Base-by-base conservation (phyloP, 1,139 yeast genomes). In the Geotrichum restrictum region DNA sequence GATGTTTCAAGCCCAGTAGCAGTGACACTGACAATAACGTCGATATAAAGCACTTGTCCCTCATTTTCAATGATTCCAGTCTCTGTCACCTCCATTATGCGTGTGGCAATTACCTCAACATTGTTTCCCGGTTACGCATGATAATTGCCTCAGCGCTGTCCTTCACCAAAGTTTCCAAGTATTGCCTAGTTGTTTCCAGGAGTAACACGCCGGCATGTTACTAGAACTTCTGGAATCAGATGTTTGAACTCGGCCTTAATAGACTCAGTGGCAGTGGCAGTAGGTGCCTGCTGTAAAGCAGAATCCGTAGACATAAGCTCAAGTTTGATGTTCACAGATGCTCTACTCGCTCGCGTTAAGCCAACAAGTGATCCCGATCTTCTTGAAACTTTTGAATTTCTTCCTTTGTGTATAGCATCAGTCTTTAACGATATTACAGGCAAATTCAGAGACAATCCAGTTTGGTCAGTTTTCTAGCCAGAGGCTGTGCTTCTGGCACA, bases 181-280 rank as follows among this genome's bases (percentile, higher is more conserved):
- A n/a, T n/a, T n/a, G n/a, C n/a, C n/a, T n/a, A 60, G 6, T 59
- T 61, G 5, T 54, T 51, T 29, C 63, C 63, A 14, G 63, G 63
- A 13, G 63, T 60, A 40, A 59, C 52, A 8, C 63, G 54, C 10
- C 63, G 55, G 41, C 63, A 60, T 19, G 60, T 59, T 5, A 58
- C 56, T 18, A 59, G 54, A 37, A 56, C 60, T 13, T 51, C 46
- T 7, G 63, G 63, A 13, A 58, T 49, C 16, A 61, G 51, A 44
- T 48, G 39, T 3, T 56, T 54, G 24, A 60, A 55, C 33, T 54
- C 55, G 24, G 49, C 54, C 19, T 43, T 38, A 56, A 60, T 58
- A 27, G 53, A 29, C 40, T 42, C 36, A 34, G 18, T 34, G 18
- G 10, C 19, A 6, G 18, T 11, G 38, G 38, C 38, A 34, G 38